Conservation (phyloP, 768 basidiomycete genomes). For the Glaciozyma martinii region DNA sequence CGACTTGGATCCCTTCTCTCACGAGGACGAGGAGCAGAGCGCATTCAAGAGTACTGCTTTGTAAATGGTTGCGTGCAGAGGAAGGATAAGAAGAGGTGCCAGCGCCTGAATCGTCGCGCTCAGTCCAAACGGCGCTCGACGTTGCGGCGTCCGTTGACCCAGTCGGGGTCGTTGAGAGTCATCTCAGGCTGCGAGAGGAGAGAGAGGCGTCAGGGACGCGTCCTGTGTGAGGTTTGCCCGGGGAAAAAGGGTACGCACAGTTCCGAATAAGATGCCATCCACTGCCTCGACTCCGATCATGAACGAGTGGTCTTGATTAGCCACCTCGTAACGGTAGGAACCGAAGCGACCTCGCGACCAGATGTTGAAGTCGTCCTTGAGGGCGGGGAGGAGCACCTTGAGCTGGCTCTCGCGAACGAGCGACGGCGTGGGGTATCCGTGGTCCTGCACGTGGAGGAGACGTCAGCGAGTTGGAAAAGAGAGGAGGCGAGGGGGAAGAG, state of each 20-base stretch:
- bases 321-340: slow-evolving; percentile 35
- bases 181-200: not conserved
- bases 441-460: slow-evolving; percentile 23
- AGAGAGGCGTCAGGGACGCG: not conserved
- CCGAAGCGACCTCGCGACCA: slow-evolving; percentile 40
- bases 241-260: not conserved
- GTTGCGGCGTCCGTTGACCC: slow-evolving; percentile 37
- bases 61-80: too few species aligned
- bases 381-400: slow-evolving; percentile 37
- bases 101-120: too few species aligned
- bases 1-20: too few species aligned
- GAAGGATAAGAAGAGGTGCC: too few species aligned
- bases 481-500: not conserved
- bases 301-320: slow-evolving; percentile 30
- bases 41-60: too few species aligned
- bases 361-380: slow-evolving; percentile 39
- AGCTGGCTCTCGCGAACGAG: slow-evolving; percentile 40
- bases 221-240: not conserved
- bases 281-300: slow-evolving; percentile 41
- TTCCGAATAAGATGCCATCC: slow-evolving; percentile 35
- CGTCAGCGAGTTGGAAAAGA: not conserved
- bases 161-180: slow-evolving; percentile 15
- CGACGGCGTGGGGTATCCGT: slow-evolving; percentile 41
- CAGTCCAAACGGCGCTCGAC: slow-evolving; percentile 30
- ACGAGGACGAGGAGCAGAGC: too few species aligned